Evolutionary conservation across 208 protist species (phyloP).

Genomic region (Crithidia bombi): DNA sequence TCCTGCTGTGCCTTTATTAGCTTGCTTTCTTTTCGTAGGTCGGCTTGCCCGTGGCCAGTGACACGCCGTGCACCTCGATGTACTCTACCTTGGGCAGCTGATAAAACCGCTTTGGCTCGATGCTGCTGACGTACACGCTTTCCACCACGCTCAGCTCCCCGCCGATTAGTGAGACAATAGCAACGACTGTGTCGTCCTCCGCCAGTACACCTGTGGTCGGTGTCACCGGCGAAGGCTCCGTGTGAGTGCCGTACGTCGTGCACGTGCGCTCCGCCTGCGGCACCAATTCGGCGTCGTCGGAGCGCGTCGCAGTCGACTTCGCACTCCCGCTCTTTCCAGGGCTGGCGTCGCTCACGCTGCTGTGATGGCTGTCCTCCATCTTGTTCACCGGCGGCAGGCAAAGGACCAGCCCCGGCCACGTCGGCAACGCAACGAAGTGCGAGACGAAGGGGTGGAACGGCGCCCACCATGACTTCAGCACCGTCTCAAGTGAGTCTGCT

Average conservation of each 20-base stretch:
- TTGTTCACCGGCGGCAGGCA: slow-evolving; percentile 30
- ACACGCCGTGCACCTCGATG: slow-evolving; percentile 72
- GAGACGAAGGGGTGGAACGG: slow-evolving; percentile 46
- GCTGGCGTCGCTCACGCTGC: slow-evolving; percentile 17
- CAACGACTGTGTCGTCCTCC: slow-evolving; percentile 46
- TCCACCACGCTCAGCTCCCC: slow-evolving; percentile 60
- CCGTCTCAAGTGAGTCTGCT: slow-evolving; percentile 23
- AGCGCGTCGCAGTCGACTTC: neutral
- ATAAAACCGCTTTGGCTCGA: slow-evolving; percentile 81
- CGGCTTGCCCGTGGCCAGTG: slow-evolving; percentile 49
- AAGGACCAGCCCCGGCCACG: slow-evolving; percentile 59
- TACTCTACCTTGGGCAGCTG: slow-evolving; percentile 81
- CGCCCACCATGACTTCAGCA: slow-evolving; percentile 36
- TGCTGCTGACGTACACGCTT: slow-evolving; percentile 68
- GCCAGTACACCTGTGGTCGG: slow-evolving; percentile 21
- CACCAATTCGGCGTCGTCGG: neutral
- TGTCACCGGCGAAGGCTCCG: slow-evolving; percentile 19
- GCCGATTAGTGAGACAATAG: slow-evolving; percentile 45
- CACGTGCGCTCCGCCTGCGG: slow-evolving; percentile 15
- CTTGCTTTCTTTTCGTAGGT: slow-evolving; percentile 65
- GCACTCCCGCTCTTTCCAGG: neutral
- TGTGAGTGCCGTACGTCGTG: slow-evolving; percentile 21
- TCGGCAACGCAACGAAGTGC: slow-evolving; percentile 74
- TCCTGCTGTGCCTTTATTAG: neutral
- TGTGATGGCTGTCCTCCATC: slow-evolving; percentile 11